Evolutionary conservation across 768 basidiomycete genomes (phyloP).

Genomic region (Saitozyma sp.): DNA sequence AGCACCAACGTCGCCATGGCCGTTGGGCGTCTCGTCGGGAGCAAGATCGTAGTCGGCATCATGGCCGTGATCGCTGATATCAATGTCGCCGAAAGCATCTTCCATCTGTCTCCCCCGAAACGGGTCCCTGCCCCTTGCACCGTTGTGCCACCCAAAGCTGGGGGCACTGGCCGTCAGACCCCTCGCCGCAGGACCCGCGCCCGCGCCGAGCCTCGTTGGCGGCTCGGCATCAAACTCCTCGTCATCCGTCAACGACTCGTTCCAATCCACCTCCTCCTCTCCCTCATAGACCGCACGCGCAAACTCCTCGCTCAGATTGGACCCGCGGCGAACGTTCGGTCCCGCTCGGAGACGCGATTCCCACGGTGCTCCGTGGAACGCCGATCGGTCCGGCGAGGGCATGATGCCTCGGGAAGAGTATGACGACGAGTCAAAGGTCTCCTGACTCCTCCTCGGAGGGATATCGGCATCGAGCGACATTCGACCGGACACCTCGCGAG

Average conservation of each 20-base stretch:
- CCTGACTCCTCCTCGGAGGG: constrained; percentile 12
- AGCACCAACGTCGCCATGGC: background rate
- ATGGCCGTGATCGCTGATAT: background rate
- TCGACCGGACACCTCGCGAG: constrained; percentile 12
- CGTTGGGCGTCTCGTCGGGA: background rate
- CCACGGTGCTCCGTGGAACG: constrained; percentile 14
- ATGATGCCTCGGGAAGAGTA: constrained; percentile 14
- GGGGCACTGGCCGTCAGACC: background rate
- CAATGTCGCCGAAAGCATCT: background rate
- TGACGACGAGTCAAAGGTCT: constrained; percentile 30
- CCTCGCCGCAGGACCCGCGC: constrained; percentile 12
- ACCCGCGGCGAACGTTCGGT: constrained; percentile 15
- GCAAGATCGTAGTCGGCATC: background rate
- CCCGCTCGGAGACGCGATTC: constrained; percentile 17
- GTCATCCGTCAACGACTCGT: constrained; percentile 40
- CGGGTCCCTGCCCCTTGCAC: background rate
- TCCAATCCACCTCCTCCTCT: constrained; percentile 46
- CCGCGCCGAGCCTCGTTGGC: background rate
- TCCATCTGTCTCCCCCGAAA: background rate
- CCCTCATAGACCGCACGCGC: constrained; percentile 14
- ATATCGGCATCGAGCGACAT: constrained; percentile 19
- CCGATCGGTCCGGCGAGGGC: constrained; percentile 8
- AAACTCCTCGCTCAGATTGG: constrained; percentile 23
- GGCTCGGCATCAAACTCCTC: constrained; percentile 28
- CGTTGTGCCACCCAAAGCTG: background rate